phyloP scores from a whole-genome alignment of 805 yeast species.

The Komagataella pseudopastoris region DNA sequence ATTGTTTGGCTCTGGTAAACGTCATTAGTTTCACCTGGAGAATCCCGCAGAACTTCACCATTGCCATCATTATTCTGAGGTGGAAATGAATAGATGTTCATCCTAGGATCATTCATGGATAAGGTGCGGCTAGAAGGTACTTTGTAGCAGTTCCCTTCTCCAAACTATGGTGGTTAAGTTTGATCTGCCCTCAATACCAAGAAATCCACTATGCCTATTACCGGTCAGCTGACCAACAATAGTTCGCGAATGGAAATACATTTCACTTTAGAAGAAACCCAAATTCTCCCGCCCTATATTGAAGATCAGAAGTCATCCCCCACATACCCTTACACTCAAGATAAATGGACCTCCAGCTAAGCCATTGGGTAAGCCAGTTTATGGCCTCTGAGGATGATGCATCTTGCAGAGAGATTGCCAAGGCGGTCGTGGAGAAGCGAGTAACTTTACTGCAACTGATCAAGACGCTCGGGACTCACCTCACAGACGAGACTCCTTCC shows the following conservation, averaged over 20 bases:
- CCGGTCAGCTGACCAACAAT: background rate
- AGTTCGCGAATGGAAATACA: background rate
- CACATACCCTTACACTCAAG: background rate
- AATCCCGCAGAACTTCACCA: background rate
- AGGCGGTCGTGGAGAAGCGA: slow-evolving; percentile 13
- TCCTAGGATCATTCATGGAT: background rate
- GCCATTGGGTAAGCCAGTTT: slow-evolving; percentile 16
- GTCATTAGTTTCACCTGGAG: background rate
- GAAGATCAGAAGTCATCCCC: background rate
- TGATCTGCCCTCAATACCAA: background rate
- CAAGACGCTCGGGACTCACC: slow-evolving; percentile 27
- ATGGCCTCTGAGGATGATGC: slow-evolving; percentile 26
- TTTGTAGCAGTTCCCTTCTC: background rate
- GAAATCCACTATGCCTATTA: background rate
- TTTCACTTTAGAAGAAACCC: background rate
- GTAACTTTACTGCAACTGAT: slow-evolving; percentile 29
- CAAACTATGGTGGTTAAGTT: background rate
- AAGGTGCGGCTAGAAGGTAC: background rate
- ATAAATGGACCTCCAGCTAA: background rate
- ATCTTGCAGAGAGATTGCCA: slow-evolving; percentile 14
- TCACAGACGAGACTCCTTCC: slow-evolving; percentile 32
- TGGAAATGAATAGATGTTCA: background rate
- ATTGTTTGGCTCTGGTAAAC: background rate
- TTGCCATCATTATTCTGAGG: background rate
- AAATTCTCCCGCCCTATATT: too few species aligned